phyloP scores from a whole-genome alignment of 208 protist genomes.

The Wallacemonas sp. region DNA sequence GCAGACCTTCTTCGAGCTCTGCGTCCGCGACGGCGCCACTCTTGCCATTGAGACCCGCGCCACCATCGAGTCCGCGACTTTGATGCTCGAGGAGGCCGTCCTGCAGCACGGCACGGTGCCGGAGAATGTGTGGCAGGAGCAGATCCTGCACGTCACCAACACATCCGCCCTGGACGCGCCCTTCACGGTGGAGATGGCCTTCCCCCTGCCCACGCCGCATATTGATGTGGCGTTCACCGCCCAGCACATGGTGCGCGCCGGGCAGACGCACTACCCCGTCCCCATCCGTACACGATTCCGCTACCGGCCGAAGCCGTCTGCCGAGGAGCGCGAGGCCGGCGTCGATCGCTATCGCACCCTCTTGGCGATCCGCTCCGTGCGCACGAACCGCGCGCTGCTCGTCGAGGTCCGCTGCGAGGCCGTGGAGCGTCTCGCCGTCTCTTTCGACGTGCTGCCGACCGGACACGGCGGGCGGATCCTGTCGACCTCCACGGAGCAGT shows the following conservation, averaged over 20 bases:
- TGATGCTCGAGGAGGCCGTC: slow-evolving; percentile 61
- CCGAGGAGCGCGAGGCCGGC: slow-evolving; percentile 5
- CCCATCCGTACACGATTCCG: slow-evolving; percentile 62
- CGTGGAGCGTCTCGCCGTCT: slow-evolving; percentile 64
- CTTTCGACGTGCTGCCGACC: slow-evolving; percentile 42
- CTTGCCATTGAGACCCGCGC: slow-evolving; percentile 85
- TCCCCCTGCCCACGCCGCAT: slow-evolving; percentile 40
- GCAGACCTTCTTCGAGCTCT: slow-evolving; percentile 90
- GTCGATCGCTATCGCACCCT: slow-evolving; percentile 45
- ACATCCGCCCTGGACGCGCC: slow-evolving; percentile 74
- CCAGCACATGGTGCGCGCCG: slow-evolving; percentile 52
- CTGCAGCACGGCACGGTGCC: slow-evolving; percentile 77
- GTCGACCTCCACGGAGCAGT: slow-evolving; percentile 18
- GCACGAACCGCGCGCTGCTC: slow-evolving; percentile 56
- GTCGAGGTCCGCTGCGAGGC: slow-evolving; percentile 66
- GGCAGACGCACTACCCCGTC: slow-evolving; percentile 50
- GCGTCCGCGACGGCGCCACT: slow-evolving; percentile 65
- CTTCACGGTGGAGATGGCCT: slow-evolving; percentile 58
- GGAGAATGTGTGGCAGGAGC: slow-evolving; percentile 69
- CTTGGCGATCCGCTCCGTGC: slow-evolving; percentile 59
- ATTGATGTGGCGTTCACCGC: slow-evolving; percentile 53
- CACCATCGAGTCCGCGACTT: slow-evolving; percentile 71
- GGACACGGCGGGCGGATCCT: not conserved
- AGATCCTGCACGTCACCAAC: slow-evolving; percentile 70
- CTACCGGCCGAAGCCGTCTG: not conserved